A percentile compares a stretch with the other conserved stretches of the same genome.
These are phyloP conservation scores for Xerocomellus chrysenteron DNA, from an alignment of 768 basidiomycete genomes.

Conservation along the genomic window DNA sequence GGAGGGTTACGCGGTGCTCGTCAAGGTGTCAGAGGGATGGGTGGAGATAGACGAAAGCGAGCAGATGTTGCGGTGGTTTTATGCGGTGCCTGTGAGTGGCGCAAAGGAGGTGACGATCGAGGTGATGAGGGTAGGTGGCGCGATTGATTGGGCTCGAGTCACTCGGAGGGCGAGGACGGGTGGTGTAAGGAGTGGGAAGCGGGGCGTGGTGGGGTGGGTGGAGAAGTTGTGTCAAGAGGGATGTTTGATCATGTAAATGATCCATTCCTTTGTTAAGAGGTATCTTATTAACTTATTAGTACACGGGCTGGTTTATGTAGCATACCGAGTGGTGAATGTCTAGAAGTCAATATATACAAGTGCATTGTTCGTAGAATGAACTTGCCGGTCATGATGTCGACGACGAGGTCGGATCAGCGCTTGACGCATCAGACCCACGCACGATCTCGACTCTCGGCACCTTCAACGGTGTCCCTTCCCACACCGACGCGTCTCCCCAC, in stretches of 20 bases:
- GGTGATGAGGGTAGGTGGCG: slow-evolving; percentile 42
- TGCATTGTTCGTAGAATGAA: background rate
- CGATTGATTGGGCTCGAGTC: slow-evolving; percentile 29
- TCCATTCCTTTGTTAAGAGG: background rate
- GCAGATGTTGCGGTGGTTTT: slow-evolving; percentile 54
- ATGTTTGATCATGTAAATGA: slow-evolving; percentile 26
- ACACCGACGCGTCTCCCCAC: slow-evolving; percentile 51
- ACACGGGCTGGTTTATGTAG: background rate
- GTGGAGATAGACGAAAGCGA: slow-evolving; percentile 48
- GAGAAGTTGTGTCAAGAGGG: slow-evolving; percentile 15
- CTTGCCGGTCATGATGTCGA: slow-evolving; percentile 3
- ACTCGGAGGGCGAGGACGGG: background rate
- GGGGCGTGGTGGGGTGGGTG: slow-evolving; percentile 3
- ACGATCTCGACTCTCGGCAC: slow-evolving; percentile 42
- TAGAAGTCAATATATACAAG: background rate
- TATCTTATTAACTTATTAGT: slow-evolving; percentile 12
- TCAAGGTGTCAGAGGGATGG: slow-evolving; percentile 46
- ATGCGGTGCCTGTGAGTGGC: slow-evolving; percentile 33
- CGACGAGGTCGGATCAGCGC: background rate
- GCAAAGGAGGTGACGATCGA: slow-evolving; percentile 39
- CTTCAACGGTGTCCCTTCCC: slow-evolving; percentile 57
- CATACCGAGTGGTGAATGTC: background rate
- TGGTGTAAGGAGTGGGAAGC: background rate
- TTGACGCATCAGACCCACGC: slow-evolving; percentile 3
- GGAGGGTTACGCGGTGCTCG: slow-evolving; percentile 39